These are phyloP conservation scores for Neltuma alba DNA, from an alignment of 306 rosid species.

Conservation along the genomic window DNA sequence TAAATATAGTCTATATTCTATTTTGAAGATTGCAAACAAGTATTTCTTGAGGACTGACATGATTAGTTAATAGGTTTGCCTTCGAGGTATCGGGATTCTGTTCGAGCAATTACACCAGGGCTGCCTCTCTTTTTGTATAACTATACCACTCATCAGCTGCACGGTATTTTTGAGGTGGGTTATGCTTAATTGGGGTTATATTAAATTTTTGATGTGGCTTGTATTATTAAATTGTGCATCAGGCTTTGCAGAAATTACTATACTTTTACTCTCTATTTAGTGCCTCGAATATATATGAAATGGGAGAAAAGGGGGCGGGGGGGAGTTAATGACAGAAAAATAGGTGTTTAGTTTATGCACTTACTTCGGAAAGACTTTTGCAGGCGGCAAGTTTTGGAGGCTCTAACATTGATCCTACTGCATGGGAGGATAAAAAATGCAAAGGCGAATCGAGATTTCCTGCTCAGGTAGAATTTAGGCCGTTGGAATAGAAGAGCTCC, in stretches of 20 bases:
- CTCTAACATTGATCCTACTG: slow-evolving; percentile 97
- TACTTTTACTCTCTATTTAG: not conserved
- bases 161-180: slow-evolving; percentile 90
- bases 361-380: slow-evolving; percentile 28
- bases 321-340: not conserved
- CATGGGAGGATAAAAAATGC: slow-evolving; percentile 99
- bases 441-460: slow-evolving; percentile 98
- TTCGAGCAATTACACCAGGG: slow-evolving; percentile 91
- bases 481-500: not conserved
- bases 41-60: slow-evolving; percentile 26
- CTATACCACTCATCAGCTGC: slow-evolving; percentile 91
- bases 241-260: slow-evolving; percentile 18
- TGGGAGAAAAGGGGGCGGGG: too few relatives aligned
- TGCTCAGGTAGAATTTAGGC: slow-evolving; percentile 73
- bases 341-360: slow-evolving; percentile 18
- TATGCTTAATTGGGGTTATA: slow-evolving; percentile 19
- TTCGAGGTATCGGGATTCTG: slow-evolving; percentile 93
- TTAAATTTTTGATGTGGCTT: slow-evolving; percentile 51
- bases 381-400: slow-evolving; percentile 98
- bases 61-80: slow-evolving; percentile 71
- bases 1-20: not conserved
- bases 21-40: slow-evolving; percentile 20
- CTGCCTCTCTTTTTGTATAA: slow-evolving; percentile 89
- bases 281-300: not conserved
- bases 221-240: slow-evolving; percentile 30